Base-by-base conservation (phyloP, 1,139 yeast species). In the Suhomyces bokatorum region DNA sequence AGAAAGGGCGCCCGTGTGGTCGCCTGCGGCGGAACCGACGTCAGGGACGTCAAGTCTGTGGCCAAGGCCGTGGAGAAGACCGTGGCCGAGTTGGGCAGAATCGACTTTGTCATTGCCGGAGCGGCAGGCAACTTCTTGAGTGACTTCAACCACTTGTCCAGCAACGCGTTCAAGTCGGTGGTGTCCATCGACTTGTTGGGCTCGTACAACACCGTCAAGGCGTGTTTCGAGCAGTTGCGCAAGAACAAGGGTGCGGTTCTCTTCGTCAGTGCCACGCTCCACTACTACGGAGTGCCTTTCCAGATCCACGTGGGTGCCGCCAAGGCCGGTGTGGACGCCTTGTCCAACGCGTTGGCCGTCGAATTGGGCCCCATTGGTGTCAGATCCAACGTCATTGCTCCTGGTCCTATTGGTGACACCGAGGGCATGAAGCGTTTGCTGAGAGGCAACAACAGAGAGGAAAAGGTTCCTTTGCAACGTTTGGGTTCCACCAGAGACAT, bases 321-420 rank as follows among this genome's bases (percentile, higher is more conserved):
- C 9, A 90, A 90, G 66, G 96, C 97, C 0, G 98, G 96, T n/a
- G 81, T 90, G 30, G 98, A 91, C 60, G 95, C 96, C 0, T 69
- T 90, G 34, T 82, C 90, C 17, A 82, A 85, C 54, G 85, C 89
- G 0, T 66, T 90, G 51, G 95, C 97, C 0, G 90, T 87, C 8
- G 97, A 90, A 63, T 71, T 88, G 46, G 97, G 97, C 0, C 96
- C 97, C 0, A 62, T 86, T 45, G 97, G 97, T 1, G 78, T 90
- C 33, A 75, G 91, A 43, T 78, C 82, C 40, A 90, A 90, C 60
- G 81, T 85, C 59, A 78, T 91, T 51, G 96, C 96, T 0, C 98
- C 97, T 0, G 97, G 97, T 1, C 83, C 87, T 2, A 88, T 88
- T 56, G 87, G 66, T 2, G 85, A 79, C 14, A 89, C 96, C 1